A percentile compares a stretch with the other conserved stretches of the same genome.
Conservation (phyloP, 2,329 filamentous ascomycete genomes). For the Fusarium caatingaense region DNA sequence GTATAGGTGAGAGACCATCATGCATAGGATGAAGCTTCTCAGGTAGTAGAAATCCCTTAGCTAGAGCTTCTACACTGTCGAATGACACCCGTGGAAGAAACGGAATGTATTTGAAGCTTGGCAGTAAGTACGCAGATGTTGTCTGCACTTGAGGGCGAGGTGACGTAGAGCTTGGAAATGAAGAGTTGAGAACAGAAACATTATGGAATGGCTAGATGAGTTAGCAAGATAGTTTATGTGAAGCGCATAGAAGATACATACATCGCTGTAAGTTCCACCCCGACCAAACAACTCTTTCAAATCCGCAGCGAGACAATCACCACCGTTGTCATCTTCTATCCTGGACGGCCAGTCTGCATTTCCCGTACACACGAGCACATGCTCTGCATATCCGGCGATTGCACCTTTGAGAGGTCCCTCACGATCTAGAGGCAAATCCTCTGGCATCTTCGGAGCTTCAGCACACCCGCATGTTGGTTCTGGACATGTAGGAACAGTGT, state of each 20-base stretch:
- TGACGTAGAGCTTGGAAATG: slow-evolving; percentile 71
- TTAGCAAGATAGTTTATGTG: slow-evolving; percentile 55
- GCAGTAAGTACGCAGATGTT: slow-evolving; percentile 80
- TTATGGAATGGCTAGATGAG: slow-evolving; percentile 81
- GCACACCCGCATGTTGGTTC: slow-evolving; percentile 81
- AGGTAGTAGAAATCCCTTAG: slow-evolving; percentile 75
- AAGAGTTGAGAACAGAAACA: slow-evolving; percentile 80
- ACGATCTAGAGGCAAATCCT: slow-evolving; percentile 79
- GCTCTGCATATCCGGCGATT: slow-evolving; percentile 82
- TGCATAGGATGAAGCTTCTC: slow-evolving; percentile 71
- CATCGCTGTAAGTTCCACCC: slow-evolving; percentile 74
- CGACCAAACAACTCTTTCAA: slow-evolving; percentile 77
- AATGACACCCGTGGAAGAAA: slow-evolving; percentile 73
- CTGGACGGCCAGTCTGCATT: slow-evolving; percentile 82
- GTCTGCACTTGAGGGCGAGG: slow-evolving; percentile 59
- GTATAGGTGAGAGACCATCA: slow-evolving; percentile 67
- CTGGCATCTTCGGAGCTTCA: slow-evolving; percentile 71
- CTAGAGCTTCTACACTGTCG: slow-evolving; percentile 66
- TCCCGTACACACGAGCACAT: slow-evolving; percentile 86
- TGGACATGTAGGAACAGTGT: slow-evolving; percentile 71
- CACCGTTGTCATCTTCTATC: slow-evolving; percentile 83
- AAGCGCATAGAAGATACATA: slow-evolving; percentile 51
- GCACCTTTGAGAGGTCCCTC: slow-evolving; percentile 77
- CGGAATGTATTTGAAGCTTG: slow-evolving; percentile 84
- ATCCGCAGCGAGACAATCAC: slow-evolving; percentile 74